Percentiles rank a stretch among this genome's conserved stretches.
Evolutionary conservation across 2,329 filamentous ascomycete species (phyloP).

Genomic region (Fusarium secorum): DNA sequence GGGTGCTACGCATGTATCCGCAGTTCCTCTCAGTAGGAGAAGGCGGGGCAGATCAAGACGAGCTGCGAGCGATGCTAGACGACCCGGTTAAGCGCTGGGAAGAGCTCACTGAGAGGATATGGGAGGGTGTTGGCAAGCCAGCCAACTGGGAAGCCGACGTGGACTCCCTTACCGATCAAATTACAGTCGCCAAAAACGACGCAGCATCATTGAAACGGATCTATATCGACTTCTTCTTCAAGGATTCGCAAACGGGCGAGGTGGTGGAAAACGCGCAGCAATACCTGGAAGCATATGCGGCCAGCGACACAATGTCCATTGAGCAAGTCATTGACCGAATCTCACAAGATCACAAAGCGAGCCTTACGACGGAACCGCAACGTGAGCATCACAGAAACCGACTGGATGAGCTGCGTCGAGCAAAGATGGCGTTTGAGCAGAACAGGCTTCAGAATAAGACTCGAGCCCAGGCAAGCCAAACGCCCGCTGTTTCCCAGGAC

Average conservation of each 20-base stretch:
- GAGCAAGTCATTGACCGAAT: slow-evolving; percentile 49
- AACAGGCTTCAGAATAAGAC: slow-evolving; percentile 51
- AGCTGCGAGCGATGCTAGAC: slow-evolving; percentile 48
- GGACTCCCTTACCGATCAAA: slow-evolving; percentile 47
- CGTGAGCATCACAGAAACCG: slow-evolving; percentile 51
- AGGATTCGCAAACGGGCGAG: slow-evolving; percentile 46
- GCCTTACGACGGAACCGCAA: slow-evolving; percentile 44
- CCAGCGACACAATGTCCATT: slow-evolving; percentile 40
- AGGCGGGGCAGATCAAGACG: slow-evolving; percentile 42
- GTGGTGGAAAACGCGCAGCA: slow-evolving; percentile 46
- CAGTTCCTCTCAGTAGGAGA: slow-evolving; percentile 49
- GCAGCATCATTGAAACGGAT: slow-evolving; percentile 47
- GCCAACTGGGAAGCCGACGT: slow-evolving; percentile 45
- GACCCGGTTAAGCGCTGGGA: slow-evolving; percentile 49
- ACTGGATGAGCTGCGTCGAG: slow-evolving; percentile 57
- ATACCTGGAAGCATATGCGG: slow-evolving; percentile 51
- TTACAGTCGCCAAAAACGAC: slow-evolving; percentile 45
- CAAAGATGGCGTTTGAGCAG: slow-evolving; percentile 59
- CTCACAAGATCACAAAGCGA: slow-evolving; percentile 44
- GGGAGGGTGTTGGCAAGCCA: slow-evolving; percentile 48
- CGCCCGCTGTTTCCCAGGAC: slow-evolving; percentile 42
- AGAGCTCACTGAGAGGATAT: slow-evolving; percentile 49
- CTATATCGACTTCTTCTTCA: slow-evolving; percentile 54
- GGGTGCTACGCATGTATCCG: slow-evolving; percentile 51
- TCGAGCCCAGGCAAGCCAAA: slow-evolving; percentile 44